A percentile compares a stretch with the other conserved stretches of the same genome.
Evolutionary conservation across 805 yeast species (phyloP).

Genomic region (Candida chilensis): DNA sequence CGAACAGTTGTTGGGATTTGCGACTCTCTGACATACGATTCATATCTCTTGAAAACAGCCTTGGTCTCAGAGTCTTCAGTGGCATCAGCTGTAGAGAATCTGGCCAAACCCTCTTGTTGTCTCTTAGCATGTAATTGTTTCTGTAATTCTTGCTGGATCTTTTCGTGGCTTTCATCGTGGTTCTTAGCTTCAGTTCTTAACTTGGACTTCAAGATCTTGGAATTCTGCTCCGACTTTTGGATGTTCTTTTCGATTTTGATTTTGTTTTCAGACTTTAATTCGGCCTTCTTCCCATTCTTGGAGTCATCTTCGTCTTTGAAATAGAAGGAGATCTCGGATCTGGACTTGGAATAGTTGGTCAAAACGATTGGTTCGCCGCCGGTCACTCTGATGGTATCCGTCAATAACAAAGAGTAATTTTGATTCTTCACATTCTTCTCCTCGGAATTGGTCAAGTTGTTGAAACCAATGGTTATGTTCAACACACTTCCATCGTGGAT

Average conservation of each 20-base stretch:
- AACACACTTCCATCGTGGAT: conserved; percentile 68
- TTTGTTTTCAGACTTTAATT: conserved; percentile 30
- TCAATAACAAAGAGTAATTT: conserved; percentile 60
- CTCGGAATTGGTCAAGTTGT: conserved; percentile 40
- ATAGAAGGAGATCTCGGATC: conserved; percentile 74
- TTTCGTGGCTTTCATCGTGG: conserved; percentile 71
- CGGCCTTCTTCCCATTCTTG: conserved; percentile 4
- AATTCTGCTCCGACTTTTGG: conserved; percentile 25
- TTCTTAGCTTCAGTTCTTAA: conserved; percentile 67
- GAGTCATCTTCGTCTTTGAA: conserved; percentile 66
- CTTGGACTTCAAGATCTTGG: conserved; percentile 71
- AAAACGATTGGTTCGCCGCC: conserved; percentile 52
- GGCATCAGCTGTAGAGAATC: conserved; percentile 76
- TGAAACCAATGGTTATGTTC: conserved; percentile 71
- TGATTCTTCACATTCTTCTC: conserved; percentile 40
- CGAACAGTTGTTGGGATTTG: conserved; percentile 81
- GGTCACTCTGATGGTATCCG: conserved; percentile 74
- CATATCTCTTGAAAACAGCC: conserved; percentile 84
- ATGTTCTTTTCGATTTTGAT: conserved; percentile 17
- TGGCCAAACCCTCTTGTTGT: conserved; percentile 77
- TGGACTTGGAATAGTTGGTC: conserved; percentile 65
- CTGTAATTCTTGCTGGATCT: conserved; percentile 76
- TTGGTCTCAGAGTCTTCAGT: conserved; percentile 50
- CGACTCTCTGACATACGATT: conserved; percentile 87
- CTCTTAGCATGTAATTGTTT: conserved; percentile 74